Base-by-base conservation (phyloP, 106 monocot species). In the Acorus gramineus region DNA sequence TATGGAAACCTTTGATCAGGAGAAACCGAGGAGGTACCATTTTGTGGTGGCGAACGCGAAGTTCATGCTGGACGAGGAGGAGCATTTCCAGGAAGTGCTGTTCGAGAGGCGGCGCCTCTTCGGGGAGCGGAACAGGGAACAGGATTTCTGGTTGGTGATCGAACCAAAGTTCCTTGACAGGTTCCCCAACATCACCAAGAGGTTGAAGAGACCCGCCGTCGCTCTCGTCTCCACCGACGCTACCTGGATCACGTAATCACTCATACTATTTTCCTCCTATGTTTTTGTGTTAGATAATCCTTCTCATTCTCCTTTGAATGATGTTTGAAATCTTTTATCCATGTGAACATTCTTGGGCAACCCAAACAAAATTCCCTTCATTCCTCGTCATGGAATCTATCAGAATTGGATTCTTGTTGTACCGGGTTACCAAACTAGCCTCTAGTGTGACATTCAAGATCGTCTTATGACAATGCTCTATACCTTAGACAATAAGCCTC, bases 1-100 rank as follows among this genome's bases (percentile, higher is more conserved):
- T 58, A 44, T 44, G 42, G 13, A 49, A 57, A 7, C 6, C 7
- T 45, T 53, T 52, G 52, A 3, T 66, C 55, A 84, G 89, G 79
- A 58, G 65, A 82, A 76, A 48, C 63, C 71, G 44, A 86, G 43
- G 67, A 84, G 49, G 63, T 93, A 93, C 69, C 57, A 86, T 64
- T 93, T 93, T 52, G 0, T 93, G 58, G 89, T 93, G 69, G 93
- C 93, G 11, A 93, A 93, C 73, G 93, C 89, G 8, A 89, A 93
- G 69, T 93, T 93, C 80, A 86, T 93, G 93, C 67, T 93, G 62
- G 93, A 93, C 56, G 93, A 93, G 73, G 93, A 93, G 84, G 93
- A 93, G 72, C 93, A 93, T 62, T 93, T 93, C 86, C 59, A 78
- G 63, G 93, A 93, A 77, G 77, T 71, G 60, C 12, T 93, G 55